Evolutionary conservation across 768 basidiomycete genomes (phyloP), one percentile per base, ranked within the genome.

Genomic region (Pilatotrama ljubarskyi): DNA sequence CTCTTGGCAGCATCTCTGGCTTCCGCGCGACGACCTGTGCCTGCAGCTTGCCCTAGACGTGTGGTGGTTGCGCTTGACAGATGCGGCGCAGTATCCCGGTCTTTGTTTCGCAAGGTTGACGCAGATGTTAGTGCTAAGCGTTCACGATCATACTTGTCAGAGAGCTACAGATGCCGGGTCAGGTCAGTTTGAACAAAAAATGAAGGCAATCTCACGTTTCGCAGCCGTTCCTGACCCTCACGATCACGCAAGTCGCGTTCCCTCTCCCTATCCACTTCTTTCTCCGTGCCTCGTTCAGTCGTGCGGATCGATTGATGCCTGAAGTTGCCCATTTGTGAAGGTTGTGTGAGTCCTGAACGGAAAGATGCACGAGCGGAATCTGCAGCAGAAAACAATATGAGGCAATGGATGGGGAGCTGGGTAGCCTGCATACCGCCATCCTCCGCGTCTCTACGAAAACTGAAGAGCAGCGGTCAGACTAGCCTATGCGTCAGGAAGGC

Each of bases 271-370:
- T 81, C 86, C 8, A 72, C 29, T 11, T 76, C 75, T 46, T 69
- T 70, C 35, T 76, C 76, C 44, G 66, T 63, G 17, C 74, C 74
- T 38, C 86, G 82, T 71, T 90, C 89, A 42, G 76, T 79, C 15
- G 83, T 77, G 53, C 90, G 88, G 66, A 88, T 74, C 11, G 91
- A 91, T 65, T 94, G 92, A 68, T 93, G 92, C 70, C 91, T 90
- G 73, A 94, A 94, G 70, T 92, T 93, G 48, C 92, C 92, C 92
- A 94, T 94, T 75, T 93, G 91, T 36, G 92, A 91, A 25, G 91
- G 90, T 67, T 94, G 91, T 24, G 89, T 83, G 49, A 89, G 77
- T 14, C 84, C 78, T 13, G 90, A 81, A 29, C 90, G 84, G 69
- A 91, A 93, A 7, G 85, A 80, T 24, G 88, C 82, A 58, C 91